Evolutionary conservation across 768 basidiomycete species (phyloP).

Genomic region (Lentinula detonsa): DNA sequence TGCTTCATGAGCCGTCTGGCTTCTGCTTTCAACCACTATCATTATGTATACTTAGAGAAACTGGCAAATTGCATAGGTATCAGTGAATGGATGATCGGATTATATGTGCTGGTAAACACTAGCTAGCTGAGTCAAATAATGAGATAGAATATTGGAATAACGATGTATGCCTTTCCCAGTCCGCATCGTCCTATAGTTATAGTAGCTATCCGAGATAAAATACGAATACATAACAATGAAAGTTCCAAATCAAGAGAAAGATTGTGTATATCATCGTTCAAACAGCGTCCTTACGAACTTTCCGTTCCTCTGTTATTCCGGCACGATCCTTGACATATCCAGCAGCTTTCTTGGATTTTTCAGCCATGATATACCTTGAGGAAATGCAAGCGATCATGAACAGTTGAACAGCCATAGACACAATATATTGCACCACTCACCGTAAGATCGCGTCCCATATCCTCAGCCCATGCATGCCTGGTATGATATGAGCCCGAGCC

Average conservation of each 20-base stretch:
- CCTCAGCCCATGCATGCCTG: slow-evolving; percentile 42
- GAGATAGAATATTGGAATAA: too few species aligned
- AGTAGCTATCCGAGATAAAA: too few species aligned
- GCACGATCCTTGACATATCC: neutral
- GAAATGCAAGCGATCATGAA: neutral
- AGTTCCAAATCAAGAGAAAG: too few species aligned
- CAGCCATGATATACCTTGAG: slow-evolving; percentile 9
- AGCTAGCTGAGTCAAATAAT: too few species aligned
- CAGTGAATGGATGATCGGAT: too few species aligned
- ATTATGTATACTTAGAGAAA: too few species aligned
- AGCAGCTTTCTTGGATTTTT: slow-evolving; percentile 6
- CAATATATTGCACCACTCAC: slow-evolving; percentile 21
- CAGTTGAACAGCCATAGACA: neutral
- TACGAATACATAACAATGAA: too few species aligned
- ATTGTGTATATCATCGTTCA: neutral
- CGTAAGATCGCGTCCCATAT: slow-evolving; percentile 50
- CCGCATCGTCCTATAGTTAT: too few species aligned
- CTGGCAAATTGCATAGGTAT: too few species aligned
- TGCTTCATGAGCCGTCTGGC: neutral
- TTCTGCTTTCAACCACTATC: too few species aligned
- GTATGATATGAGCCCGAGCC: slow-evolving; percentile 29
- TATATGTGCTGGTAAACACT: too few species aligned
- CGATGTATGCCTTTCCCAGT: too few species aligned
- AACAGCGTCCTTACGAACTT: neutral
- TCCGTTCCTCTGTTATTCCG: slow-evolving; percentile 2